A percentile compares a stretch with the other conserved stretches of the same genome.
These are phyloP conservation scores for Kodamaea sagamina DNA, from an alignment of 805 yeast species.

Conservation along the genomic window DNA sequence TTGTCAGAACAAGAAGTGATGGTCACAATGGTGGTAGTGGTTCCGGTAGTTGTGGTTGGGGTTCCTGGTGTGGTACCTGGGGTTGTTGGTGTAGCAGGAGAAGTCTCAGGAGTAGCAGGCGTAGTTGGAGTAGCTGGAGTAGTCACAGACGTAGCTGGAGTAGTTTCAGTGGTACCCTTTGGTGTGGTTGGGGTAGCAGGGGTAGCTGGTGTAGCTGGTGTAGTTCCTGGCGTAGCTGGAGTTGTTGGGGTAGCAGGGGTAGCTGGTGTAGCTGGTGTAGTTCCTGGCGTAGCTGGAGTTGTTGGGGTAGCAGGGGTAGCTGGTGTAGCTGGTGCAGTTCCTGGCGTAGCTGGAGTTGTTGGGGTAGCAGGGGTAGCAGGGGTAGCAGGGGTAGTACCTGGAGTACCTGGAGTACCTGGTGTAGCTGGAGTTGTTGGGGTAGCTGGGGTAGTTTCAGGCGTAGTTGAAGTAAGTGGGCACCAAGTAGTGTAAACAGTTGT, in stretches of 20 bases:
- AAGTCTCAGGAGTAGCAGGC: constrained; percentile 8
- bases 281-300: constrained; percentile 23
- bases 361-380: constrained; percentile 9
- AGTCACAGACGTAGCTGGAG: constrained; percentile 25
- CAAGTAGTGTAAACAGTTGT: constrained; percentile 41
- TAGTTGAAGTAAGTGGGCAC: constrained; percentile 18
- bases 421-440: constrained; percentile 11
- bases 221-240: constrained; percentile 20
- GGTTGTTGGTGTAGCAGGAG: constrained; percentile 10
- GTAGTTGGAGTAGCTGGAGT: constrained; percentile 15
- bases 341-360: constrained; percentile 11
- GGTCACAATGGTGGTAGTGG: constrained; percentile 28
- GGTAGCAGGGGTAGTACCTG: constrained; percentile 16
- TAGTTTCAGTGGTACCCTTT: background rate
- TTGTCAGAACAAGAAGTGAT: constrained; percentile 40
- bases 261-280: constrained; percentile 36
- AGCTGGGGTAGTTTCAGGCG: constrained; percentile 7
- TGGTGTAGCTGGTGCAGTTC: background rate
- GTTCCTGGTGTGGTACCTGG: background rate
- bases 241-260: constrained; percentile 29
- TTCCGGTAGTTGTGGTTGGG: constrained; percentile 24
- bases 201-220: constrained; percentile 11
- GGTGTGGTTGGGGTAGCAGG: constrained; percentile 15
- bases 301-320: constrained; percentile 16
- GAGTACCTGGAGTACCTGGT: constrained; percentile 15